Base-by-base conservation (phyloP, 108 stramenopile genomes). In the Pseudonitzschia multiseries region DNA sequence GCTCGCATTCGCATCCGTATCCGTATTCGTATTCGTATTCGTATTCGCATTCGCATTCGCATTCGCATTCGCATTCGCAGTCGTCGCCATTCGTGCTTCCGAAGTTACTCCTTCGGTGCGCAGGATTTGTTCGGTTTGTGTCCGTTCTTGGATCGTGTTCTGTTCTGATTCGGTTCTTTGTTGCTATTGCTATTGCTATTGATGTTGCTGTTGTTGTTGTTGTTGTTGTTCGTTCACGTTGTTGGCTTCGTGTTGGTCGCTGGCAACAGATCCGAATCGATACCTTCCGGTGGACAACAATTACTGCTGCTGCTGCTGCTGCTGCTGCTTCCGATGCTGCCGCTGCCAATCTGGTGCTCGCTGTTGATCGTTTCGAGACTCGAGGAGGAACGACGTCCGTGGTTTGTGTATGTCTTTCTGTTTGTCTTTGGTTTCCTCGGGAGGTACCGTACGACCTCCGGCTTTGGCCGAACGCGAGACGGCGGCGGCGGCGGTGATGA, bases 51-150 rank as follows among this genome's bases (percentile, higher is more conserved):
- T 24, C n/a, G 22, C 15, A 15, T 24, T 54, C 14, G 8, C 53
- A 8, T 10, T 10, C 14, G 12, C 8, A 15, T 15, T 54, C 53
- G 53, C 8, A 8, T 8, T 15, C 24, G 14, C 10, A 8, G 42
- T 27, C 32, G 21, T 64, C 65, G 29, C 53, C 43, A 36, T 48
- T 26, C 46, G 40, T 48, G 75, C 75, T 54, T 64, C 27, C 22
- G 41, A 44, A 40, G 69, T 21, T 9, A 76, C 48, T 51, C 62
- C 62, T 53, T 67, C n/a, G 29, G 62, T 43, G 21, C 60, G 32
- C 64, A 36, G 36, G 36, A 36, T 36, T 36, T 36, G 4, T 36
- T 36, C 36, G 36, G 36, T 2, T 36, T 6, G 73, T 24, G 18
- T 54, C 44, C 1, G 22, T 10, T 57, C 44, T 56, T 26, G 56